A percentile compares a stretch with the other conserved stretches of the same genome.
These are phyloP conservation scores for Pleurozium schreberi DNA, from an alignment of 225 moss, liverwort and hornwort genomes.

Conservation along the genomic window DNA sequence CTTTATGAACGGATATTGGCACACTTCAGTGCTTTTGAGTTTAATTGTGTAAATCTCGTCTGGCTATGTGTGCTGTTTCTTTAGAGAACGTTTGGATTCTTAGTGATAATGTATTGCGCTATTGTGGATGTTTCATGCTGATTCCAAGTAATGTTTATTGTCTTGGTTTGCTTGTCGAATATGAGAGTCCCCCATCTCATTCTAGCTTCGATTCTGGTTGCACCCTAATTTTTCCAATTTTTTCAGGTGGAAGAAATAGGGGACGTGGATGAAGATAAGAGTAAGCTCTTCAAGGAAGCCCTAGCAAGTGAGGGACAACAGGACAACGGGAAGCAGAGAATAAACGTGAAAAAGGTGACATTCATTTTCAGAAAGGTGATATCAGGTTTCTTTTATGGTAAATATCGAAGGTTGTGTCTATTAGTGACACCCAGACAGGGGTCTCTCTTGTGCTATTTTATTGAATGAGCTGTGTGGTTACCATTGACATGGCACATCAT, in stretches of 20 bases:
- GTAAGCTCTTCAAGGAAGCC: constrained; percentile 63
- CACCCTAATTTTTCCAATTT: background rate
- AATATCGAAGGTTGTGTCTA: background rate
- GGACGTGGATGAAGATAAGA: constrained; percentile 54
- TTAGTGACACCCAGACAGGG: background rate
- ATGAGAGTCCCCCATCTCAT: background rate
- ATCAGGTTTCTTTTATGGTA: background rate
- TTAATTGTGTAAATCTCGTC: background rate
- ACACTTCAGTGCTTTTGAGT: background rate
- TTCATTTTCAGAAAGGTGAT: background rate
- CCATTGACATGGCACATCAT: background rate
- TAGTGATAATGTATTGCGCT: background rate
- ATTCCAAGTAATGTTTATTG: background rate
- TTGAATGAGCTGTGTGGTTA: background rate
- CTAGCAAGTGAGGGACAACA: constrained; percentile 67
- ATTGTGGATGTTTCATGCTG: background rate
- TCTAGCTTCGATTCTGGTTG: background rate
- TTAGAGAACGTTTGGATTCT: background rate
- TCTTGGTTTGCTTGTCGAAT: background rate
- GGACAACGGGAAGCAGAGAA: constrained; percentile 35
- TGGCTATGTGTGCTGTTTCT: background rate
- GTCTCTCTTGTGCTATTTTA: background rate
- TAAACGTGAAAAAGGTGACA: constrained; percentile 66
- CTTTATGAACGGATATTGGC: background rate
- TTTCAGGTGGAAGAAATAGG: constrained; percentile 98